Percentiles rank a stretch among this genome's conserved stretches.
Conservation (phyloP, 208 protist species). For the Leishmania tarentolae region DNA sequence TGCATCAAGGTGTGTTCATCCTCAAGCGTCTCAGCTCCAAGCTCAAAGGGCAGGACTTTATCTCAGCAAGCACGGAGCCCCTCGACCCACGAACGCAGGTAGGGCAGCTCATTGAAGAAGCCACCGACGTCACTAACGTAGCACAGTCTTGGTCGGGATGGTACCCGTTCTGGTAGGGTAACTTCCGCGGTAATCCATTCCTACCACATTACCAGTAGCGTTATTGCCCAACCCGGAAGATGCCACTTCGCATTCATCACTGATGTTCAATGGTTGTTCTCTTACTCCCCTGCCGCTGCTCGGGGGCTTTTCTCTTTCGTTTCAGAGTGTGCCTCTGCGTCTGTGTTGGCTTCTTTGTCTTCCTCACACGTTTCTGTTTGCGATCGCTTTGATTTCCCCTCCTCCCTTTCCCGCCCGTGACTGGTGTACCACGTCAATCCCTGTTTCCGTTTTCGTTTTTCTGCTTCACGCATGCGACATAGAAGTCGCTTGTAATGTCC, state of each 20-base stretch:
- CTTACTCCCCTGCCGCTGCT: not conserved
- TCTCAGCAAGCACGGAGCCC: slow-evolving; percentile 33
- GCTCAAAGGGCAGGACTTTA: slow-evolving; percentile 80
- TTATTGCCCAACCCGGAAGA: not conserved
- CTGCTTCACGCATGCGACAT: slow-evolving; percentile 5
- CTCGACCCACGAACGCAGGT: slow-evolving; percentile 83
- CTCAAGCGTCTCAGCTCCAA: slow-evolving; percentile 85
- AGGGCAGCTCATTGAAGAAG: slow-evolving; percentile 78
- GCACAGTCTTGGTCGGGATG: slow-evolving; percentile 91
- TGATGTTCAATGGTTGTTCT: not conserved
- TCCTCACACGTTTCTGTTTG: not conserved
- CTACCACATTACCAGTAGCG: not conserved
- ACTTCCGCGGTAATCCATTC: too few relatives aligned
- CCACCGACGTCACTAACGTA: slow-evolving; percentile 85
- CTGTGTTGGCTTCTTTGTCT: not conserved
- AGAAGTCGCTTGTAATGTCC: not conserved
- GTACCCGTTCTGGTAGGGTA: slow-evolving; percentile 88
- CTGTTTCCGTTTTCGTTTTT: slow-evolving; percentile 6
- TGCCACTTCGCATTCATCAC: not conserved
- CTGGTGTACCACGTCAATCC: slow-evolving; percentile 2
- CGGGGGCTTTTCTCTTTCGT: not conserved
- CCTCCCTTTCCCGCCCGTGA: not conserved
- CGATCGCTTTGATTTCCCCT: not conserved
- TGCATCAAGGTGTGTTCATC: slow-evolving; percentile 83
- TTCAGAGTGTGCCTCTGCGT: not conserved